phyloP scores from a whole-genome alignment of 495 filamentous ascomycete species.

The Aspergillus homomorphus region DNA sequence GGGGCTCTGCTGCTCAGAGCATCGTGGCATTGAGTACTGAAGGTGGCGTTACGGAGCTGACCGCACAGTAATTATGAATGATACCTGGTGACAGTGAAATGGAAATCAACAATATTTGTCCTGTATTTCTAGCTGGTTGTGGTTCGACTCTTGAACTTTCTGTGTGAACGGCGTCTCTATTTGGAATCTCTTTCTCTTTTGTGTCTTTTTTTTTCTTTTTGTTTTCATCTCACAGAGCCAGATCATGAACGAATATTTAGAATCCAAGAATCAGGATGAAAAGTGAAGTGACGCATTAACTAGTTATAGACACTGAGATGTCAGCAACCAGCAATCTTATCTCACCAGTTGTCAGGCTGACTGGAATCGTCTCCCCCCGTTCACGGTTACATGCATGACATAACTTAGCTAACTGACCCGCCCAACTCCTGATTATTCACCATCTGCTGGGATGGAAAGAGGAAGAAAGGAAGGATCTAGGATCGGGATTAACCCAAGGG shows the following conservation, averaged over 20 bases:
- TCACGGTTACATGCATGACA: no score
- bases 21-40: conserved; percentile 70
- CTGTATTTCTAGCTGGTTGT: conserved; percentile 22
- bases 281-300: background rate
- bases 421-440: background rate
- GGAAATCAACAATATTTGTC: conserved; percentile 15
- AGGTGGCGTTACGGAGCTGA: conserved; percentile 68
- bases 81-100: conserved; percentile 23
- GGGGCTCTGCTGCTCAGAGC: conserved; percentile 71
- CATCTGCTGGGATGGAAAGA: background rate
- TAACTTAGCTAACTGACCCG: no score
- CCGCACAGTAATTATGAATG: conserved; percentile 37
- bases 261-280: background rate
- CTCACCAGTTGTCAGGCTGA: no score
- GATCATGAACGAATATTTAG: background rate
- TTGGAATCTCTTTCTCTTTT: background rate
- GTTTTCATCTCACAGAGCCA: background rate
- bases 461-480: no score
- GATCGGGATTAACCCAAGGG: no score
- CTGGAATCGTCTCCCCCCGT: no score
- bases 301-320: background rate
- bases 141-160: conserved; percentile 7
- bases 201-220: background rate
- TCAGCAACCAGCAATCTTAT: background rate
- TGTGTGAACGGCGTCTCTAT: conserved; percentile 5